These are phyloP conservation scores for Rhynchospora breviuscula DNA, from an alignment of 176 grass and related monocot species.

Conservation along the genomic window DNA sequence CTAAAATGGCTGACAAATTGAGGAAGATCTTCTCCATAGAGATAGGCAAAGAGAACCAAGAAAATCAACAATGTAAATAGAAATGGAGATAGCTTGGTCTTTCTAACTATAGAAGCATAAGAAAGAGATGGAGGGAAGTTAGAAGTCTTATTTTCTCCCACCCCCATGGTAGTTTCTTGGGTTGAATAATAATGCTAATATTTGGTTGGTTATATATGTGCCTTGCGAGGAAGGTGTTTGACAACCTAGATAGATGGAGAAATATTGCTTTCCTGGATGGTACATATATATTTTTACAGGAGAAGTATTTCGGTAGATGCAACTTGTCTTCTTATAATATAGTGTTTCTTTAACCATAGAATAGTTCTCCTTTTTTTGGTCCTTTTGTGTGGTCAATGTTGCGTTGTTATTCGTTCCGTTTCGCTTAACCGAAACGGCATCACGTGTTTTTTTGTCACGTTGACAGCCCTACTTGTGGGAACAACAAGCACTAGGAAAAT, in stretches of 20 bases:
- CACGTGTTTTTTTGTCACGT: no score
- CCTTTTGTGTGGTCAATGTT: not conserved
- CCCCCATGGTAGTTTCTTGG: not conserved
- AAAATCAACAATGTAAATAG: constrained; percentile 37
- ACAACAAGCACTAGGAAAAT: no score
- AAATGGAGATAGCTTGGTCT: constrained; percentile 30
- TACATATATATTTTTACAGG: not conserved
- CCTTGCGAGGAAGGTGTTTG: not conserved
- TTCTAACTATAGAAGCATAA: constrained; percentile 29
- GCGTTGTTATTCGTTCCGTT: no score
- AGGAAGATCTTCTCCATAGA: constrained; percentile 51
- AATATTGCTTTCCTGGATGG: not conserved
- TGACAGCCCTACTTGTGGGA: no score
- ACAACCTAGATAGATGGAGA: not conserved
- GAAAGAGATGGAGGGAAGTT: not conserved
- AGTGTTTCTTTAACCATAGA: not conserved
- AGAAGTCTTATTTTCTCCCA: constrained; percentile 39
- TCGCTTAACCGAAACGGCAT: no score
- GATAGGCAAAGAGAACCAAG: constrained; percentile 47
- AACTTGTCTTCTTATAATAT: not conserved
- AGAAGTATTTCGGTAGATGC: constrained; percentile 7
- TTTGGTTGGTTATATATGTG: not conserved
- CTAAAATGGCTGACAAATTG: constrained; percentile 28
- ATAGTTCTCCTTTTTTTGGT: not conserved
- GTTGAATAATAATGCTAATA: not conserved